Conservation (phyloP, 2,329 filamentous ascomycete species). For the Aspergillus puulaauensis region DNA sequence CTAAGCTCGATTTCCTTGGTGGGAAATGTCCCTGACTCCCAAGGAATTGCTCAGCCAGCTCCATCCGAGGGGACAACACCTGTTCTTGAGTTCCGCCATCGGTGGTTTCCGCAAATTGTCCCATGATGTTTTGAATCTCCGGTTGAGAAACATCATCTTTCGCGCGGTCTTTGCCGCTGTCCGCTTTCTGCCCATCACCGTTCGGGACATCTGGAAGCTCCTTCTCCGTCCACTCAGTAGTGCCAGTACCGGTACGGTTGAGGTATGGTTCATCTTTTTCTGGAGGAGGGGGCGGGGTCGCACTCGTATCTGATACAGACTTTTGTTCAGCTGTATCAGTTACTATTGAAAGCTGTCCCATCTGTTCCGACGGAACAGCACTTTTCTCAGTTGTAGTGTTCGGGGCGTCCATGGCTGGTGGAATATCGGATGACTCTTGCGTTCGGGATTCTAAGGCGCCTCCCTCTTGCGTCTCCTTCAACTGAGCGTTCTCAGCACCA, state of each 20-base stretch:
- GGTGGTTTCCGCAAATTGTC: slow-evolving; percentile 79
- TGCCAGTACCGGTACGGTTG: slow-evolving; percentile 37
- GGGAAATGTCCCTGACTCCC: slow-evolving; percentile 69
- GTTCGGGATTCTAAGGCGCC: not conserved
- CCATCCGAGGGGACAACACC: slow-evolving; percentile 87
- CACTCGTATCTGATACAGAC: slow-evolving; percentile 16
- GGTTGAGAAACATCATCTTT: slow-evolving; percentile 70
- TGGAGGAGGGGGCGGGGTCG: slow-evolving; percentile 48
- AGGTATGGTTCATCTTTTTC: slow-evolving; percentile 55
- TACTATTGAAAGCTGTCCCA: slow-evolving; percentile 34
- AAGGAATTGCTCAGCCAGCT: slow-evolving; percentile 76
- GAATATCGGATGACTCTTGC: slow-evolving; percentile 3
- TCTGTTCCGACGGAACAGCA: slow-evolving; percentile 24
- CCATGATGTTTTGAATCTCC: slow-evolving; percentile 97
- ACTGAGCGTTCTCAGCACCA: slow-evolving; percentile 9
- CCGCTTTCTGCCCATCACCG: slow-evolving; percentile 37
- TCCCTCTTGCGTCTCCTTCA: slow-evolving; percentile 17
- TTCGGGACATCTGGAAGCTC: slow-evolving; percentile 38
- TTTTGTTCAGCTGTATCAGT: slow-evolving; percentile 20
- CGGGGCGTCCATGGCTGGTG: slow-evolving; percentile 11
- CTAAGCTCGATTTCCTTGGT: slow-evolving; percentile 81
- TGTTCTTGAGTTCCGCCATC: slow-evolving; percentile 73
- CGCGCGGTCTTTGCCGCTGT: slow-evolving; percentile 58
- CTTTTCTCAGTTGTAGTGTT: slow-evolving; percentile 19
- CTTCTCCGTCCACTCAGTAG: slow-evolving; percentile 36